Evolutionary conservation across 1,139 yeast genomes (phyloP).

Genomic region (Taphrina communis): DNA sequence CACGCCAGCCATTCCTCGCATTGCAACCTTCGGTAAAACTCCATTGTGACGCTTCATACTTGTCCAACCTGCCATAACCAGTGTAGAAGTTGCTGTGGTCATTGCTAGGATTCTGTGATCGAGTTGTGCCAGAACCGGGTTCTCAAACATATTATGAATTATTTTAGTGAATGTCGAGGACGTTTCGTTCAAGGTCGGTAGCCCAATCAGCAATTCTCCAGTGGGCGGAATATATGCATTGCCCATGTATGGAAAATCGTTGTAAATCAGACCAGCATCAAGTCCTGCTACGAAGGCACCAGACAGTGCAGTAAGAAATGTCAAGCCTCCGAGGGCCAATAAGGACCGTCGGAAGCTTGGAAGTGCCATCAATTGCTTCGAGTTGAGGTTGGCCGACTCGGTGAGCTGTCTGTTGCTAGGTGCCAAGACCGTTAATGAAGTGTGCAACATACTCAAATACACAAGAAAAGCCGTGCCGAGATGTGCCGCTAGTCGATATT

Average conservation of each 20-base stretch:
- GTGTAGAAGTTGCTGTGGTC: constrained; percentile 73
- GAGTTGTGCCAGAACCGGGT: constrained; percentile 94
- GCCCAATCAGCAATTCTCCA: constrained; percentile 76
- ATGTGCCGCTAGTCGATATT: constrained; percentile 91
- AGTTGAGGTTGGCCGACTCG: not conserved
- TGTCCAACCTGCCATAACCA: constrained; percentile 68
- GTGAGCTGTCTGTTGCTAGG: constrained; percentile 4
- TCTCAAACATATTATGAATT: constrained; percentile 80
- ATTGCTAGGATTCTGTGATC: constrained; percentile 87
- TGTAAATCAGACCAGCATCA: constrained; percentile 95
- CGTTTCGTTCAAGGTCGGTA: constrained; percentile 52
- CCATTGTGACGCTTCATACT: constrained; percentile 58
- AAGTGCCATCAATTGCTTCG: constrained; percentile 8
- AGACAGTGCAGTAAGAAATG: constrained; percentile 75
- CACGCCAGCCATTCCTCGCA: constrained; percentile 65
- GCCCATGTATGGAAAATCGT: constrained; percentile 97
- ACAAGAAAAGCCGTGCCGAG: constrained; percentile 89
- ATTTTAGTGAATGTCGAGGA: not conserved
- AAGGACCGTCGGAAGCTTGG: constrained; percentile 27
- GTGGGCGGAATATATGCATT: constrained; percentile 65
- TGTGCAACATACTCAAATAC: constrained; percentile 86
- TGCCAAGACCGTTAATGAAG: constrained; percentile 76
- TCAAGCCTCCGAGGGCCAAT: constrained; percentile 32
- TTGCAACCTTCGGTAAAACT: constrained; percentile 65
- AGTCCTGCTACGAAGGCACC: constrained; percentile 98